A percentile compares a stretch with the other conserved stretches of the same genome.
Conservation (phyloP, 352 stramenopile species). For the Phytopythium kandeliae region DNA sequence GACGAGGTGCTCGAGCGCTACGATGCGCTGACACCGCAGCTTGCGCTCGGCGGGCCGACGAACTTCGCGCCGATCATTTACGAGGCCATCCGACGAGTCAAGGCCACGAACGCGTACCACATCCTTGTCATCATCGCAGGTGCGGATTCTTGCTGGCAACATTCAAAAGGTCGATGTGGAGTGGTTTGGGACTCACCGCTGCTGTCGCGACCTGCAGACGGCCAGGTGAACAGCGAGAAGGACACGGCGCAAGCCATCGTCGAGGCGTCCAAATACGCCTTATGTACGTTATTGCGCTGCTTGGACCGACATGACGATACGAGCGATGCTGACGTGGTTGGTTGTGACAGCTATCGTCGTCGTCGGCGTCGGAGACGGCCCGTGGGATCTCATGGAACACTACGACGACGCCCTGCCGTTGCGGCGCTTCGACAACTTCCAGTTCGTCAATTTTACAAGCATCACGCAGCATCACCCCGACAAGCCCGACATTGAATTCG, state of each 20-base stretch:
- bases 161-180: too few relatives aligned
- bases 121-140: constrained; percentile 73
- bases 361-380: constrained; percentile 69
- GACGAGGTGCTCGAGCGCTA: constrained; percentile 50
- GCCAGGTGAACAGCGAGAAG: constrained; percentile 60
- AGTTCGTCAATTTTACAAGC: constrained; percentile 64
- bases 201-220: constrained; percentile 22
- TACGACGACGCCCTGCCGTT: constrained; percentile 50
- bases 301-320: too few relatives aligned
- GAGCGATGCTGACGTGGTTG: constrained; percentile 2
- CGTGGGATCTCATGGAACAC: constrained; percentile 67
- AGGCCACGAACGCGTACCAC: constrained; percentile 42
- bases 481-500: constrained; percentile 60
- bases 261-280: constrained; percentile 59
- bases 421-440: constrained; percentile 75
- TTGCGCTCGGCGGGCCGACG: constrained; percentile 52
- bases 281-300: constrained; percentile 55
- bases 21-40: constrained; percentile 34
- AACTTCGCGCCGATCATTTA: constrained; percentile 82
- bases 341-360: constrained; percentile 54
- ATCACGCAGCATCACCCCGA: constrained; percentile 40
- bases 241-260: constrained; percentile 64
- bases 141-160: not conserved
- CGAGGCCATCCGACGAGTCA: constrained; percentile 52
- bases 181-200: too few relatives aligned